Evolutionary conservation across 106 monocot genomes (phyloP).

Genomic region (Triglochin maritima): DNA sequence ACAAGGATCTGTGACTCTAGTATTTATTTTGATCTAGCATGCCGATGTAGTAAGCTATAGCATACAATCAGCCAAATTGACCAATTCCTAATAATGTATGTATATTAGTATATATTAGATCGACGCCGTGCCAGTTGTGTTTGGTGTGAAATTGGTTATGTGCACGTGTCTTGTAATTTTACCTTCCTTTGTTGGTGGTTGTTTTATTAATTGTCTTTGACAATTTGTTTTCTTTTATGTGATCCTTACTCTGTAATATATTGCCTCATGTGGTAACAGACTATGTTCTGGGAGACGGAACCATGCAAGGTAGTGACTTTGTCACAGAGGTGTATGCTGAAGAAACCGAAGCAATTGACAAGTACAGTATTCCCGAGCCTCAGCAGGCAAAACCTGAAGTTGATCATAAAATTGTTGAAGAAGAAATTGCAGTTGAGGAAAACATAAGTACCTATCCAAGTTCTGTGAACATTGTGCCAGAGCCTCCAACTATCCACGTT

Average conservation of each 20-base stretch:
- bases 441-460: slow-evolving; percentile 25
- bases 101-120: no score
- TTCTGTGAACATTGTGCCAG: not conserved
- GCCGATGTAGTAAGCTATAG: no score
- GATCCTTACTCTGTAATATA: not conserved
- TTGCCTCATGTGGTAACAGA: not conserved
- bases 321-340: slow-evolving; percentile 19
- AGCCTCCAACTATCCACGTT: slow-evolving; percentile 8
- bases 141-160: no score
- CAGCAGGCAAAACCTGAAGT: slow-evolving; percentile 26
- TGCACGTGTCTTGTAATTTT: no score
- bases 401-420: slow-evolving; percentile 22
- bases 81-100: no score
- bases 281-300: slow-evolving; percentile 4
- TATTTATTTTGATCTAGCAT: not conserved
- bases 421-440: slow-evolving; percentile 36
- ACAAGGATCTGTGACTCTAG: not conserved
- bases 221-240: not conserved
- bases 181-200: no score
- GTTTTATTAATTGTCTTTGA: not conserved
- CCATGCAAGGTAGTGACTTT: slow-evolving; percentile 3
- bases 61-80: no score
- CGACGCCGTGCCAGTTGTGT: no score
- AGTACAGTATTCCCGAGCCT: slow-evolving; percentile 38
- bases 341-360: slow-evolving; percentile 36